Evolutionary conservation across 1,139 yeast genomes (phyloP), one percentile per base, ranked within the genome.

Genomic region (Taphrina populina): DNA sequence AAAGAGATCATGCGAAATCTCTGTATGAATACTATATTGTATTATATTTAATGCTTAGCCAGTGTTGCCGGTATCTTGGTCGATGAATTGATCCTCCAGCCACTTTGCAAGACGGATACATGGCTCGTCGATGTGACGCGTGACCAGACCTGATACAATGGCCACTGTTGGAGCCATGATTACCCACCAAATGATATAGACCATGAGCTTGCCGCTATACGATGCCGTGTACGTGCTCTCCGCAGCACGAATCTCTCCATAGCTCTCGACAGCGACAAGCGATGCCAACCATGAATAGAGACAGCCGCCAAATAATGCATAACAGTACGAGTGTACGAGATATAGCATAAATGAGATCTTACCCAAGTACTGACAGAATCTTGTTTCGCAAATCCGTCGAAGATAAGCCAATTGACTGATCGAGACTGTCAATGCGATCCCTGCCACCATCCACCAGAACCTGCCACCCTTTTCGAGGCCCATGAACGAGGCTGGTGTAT

Each of bases 361-460:
- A 27, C 53, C 53, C 17, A 47, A 23, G 23, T 47, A 37, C 29
- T 47, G 53, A 21, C 41, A 37, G 6, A 39, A 32, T 29, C 45
- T 24, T 10, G 23, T 26, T 17, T 47, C 53, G 23, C 36, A 27
- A 2, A 47, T 6, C 10, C 26, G 29, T 4, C 36, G 34, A 11
- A 47, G 10, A 13, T 7, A 26, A 8, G 44, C 30, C 11, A 47
- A 13, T 20, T 47, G 53, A 19, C 45, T 36, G 13, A 37, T 37
- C 15, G 45, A 47, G n/a, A 29, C 37, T 3, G 43, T 39, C n/a
- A 47, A 23, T 11, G 33, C 35, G 13, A 27, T 37, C 4, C 53
- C 53, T 1, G 37, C 41, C 11, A 47, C 11, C 53, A 47, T 47
- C 53, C 53, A 47, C 53, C 53, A 47, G 53, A 47, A 47, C 4